Evolutionary conservation across 495 filamentous ascomycete species (phyloP), one percentile per base, ranked within the genome.

Genomic region (Aeminium ludgeri): DNA sequence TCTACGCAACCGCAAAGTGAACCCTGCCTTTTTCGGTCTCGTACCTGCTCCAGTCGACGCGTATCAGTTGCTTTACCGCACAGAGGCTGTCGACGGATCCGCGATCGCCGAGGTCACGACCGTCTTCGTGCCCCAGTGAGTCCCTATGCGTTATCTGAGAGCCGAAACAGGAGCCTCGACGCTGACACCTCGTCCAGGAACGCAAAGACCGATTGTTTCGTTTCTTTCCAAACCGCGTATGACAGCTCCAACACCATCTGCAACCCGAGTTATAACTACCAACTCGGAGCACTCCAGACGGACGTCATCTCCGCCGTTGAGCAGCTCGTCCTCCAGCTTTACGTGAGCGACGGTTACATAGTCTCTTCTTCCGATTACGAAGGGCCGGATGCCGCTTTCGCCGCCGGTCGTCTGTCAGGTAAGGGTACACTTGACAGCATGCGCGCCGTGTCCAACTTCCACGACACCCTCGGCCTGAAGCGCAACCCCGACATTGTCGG

Each of bases 321-420:
- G 20, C 4, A 7, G 3, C 32, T 43, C 3, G 3, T 37, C 10
- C 19, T 43, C 5, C 8, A 43, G 23, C 17, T 20, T 5, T 37
- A 36, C 20, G 10, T 43, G 6, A 4, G 10, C 8, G 16, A 23
- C 3, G 42, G 42, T 27, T 45, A 45, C 28, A 45, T 45, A n/a
- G 42, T 45, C 27, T 16, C 42, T 6, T 15, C 42, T 5, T 17
- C 42, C 25, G 42, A 45, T 19, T 45, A 45, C 20, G 42, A 45
- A 39, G 42, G 42, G 6, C 42, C 42, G 3, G 42, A 45, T 20
- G 34, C 42, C 2, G 42, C 36, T n/a, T 45, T 45, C 18, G 20
- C 6, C 13, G 34, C 42, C 10, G 42, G 42, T n/a, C 42, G 19
- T 19, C 35, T 45, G 2, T 7, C n/a, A 2, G 42, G 42, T 6